These are phyloP conservation scores for Phyllosticta ampelicida DNA, from an alignment of 2,329 filamentous ascomycete genomes.

Conservation along the genomic window DNA sequence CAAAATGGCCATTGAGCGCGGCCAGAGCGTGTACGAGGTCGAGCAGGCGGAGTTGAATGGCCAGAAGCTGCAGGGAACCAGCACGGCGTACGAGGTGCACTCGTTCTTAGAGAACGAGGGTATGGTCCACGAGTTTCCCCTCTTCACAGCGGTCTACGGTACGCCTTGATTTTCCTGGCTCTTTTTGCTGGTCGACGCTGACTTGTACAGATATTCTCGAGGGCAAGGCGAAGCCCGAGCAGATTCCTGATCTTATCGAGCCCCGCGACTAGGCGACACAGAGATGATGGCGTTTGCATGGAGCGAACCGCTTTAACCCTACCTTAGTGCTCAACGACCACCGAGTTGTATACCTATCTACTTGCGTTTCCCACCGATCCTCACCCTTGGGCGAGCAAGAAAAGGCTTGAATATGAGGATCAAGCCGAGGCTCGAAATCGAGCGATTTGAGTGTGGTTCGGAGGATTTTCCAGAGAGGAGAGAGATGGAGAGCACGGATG, in stretches of 20 bases:
- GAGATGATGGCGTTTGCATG: not conserved
- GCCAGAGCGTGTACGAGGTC: slow-evolving; percentile 72
- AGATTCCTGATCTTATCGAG: slow-evolving; percentile 59
- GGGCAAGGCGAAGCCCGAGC: slow-evolving; percentile 63
- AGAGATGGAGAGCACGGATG: not conserved
- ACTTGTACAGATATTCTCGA: slow-evolving; percentile 54
- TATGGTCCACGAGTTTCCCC: slow-evolving; percentile 71
- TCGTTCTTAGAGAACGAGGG: slow-evolving; percentile 71
- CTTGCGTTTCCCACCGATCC: not conserved
- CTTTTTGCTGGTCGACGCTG: not conserved
- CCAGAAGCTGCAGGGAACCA: slow-evolving; percentile 91
- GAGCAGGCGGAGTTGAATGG: slow-evolving; percentile 87
- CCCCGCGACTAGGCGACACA: not conserved
- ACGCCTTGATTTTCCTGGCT: slow-evolving; percentile 17
- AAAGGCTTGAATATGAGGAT: not conserved
- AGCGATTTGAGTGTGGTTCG: not conserved
- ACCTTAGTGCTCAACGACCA: not conserved
- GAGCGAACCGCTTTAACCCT: not conserved
- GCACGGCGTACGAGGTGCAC: slow-evolving; percentile 85
- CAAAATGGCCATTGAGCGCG: slow-evolving; percentile 72
- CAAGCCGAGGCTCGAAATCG: not conserved
- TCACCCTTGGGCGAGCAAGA: not conserved
- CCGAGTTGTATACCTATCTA: not conserved
- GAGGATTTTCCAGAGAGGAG: not conserved
- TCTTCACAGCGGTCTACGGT: slow-evolving; percentile 80